phyloP scores from a whole-genome alignment of 2,329 filamentous ascomycete species.

The Sporothrix curviconia region DNA sequence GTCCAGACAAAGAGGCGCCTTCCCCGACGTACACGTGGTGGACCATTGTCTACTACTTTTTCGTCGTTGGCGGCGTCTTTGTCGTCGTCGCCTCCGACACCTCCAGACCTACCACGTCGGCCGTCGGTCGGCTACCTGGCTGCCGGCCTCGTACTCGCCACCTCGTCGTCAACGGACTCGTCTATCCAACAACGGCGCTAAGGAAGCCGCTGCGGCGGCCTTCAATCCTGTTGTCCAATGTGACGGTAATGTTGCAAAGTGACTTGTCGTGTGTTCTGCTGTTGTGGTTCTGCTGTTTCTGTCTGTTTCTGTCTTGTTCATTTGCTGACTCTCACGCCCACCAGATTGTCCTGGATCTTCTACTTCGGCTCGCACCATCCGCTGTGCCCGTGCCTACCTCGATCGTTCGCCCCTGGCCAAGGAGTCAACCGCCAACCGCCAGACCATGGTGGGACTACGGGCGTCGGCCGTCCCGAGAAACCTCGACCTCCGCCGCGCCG shows the following conservation, averaged over 20 bases:
- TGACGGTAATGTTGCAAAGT: conserved; percentile 59
- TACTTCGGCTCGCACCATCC: conserved; percentile 90
- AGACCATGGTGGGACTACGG: conserved; percentile 70
- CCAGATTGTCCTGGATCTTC: conserved; percentile 95
- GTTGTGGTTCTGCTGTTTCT: neutral
- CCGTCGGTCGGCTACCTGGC: conserved; percentile 81
- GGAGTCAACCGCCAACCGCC: conserved; percentile 63
- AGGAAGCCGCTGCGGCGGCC: conserved; percentile 82
- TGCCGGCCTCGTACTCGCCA: conserved; percentile 76
- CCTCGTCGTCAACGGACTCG: conserved; percentile 79
- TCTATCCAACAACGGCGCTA: conserved; percentile 68
- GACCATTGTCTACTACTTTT: conserved; percentile 78
- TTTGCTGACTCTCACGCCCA: neutral
- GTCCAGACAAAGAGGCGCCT: conserved; percentile 49
- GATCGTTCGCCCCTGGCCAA: conserved; percentile 96
- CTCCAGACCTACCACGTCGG: conserved; percentile 86
- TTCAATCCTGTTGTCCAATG: conserved; percentile 92
- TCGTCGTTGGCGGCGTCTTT: conserved; percentile 71
- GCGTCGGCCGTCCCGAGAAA: conserved; percentile 71
- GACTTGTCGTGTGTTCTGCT: no score
- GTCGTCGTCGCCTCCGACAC: conserved; percentile 79
- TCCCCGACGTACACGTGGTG: conserved; percentile 91
- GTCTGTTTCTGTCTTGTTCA: neutral
- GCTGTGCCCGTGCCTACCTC: conserved; percentile 83
- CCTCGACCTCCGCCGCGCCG: conserved; percentile 67